Evolutionary conservation across 148 eudicot species (phyloP).

Genomic region (Salicornia ramosissima): DNA sequence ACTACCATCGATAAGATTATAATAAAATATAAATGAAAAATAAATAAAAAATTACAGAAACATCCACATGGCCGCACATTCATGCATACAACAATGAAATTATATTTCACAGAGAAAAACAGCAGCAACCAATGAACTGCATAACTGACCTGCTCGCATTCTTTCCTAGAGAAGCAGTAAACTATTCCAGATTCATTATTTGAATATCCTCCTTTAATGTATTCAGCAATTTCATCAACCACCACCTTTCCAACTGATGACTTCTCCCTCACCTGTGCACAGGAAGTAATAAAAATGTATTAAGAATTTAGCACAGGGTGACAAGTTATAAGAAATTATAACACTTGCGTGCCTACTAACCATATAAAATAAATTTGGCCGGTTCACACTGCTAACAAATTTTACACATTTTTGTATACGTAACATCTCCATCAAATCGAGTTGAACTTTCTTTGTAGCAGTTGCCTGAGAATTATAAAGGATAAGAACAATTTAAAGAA

Average conservation of each 20-base stretch:
- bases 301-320: background rate
- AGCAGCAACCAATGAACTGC: constrained; percentile 5
- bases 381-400: constrained; percentile 90
- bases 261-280: constrained; percentile 77
- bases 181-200: constrained; percentile 96
- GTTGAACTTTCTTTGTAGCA: constrained; percentile 95
- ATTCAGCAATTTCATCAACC: constrained; percentile 87
- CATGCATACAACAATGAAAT: background rate
- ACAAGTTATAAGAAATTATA: constrained; percentile 1
- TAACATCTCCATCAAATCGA: constrained; percentile 88
- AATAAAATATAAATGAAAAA: too few species aligned
- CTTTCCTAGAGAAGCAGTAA: constrained; percentile 96
- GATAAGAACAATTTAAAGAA: constrained; percentile 5
- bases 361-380: constrained; percentile 96
- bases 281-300: constrained; percentile 17
- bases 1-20: too few species aligned
- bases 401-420: constrained; percentile 80
- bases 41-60: too few species aligned
- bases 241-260: constrained; percentile 81
- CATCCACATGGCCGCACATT: background rate
- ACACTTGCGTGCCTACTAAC: constrained; percentile 30
- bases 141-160: constrained; percentile 81
- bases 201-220: constrained; percentile 68
- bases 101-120: background rate
- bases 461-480: constrained; percentile 59